phyloP scores from a whole-genome alignment of 139 green algal species.

The Nannochloris sp. region DNA sequence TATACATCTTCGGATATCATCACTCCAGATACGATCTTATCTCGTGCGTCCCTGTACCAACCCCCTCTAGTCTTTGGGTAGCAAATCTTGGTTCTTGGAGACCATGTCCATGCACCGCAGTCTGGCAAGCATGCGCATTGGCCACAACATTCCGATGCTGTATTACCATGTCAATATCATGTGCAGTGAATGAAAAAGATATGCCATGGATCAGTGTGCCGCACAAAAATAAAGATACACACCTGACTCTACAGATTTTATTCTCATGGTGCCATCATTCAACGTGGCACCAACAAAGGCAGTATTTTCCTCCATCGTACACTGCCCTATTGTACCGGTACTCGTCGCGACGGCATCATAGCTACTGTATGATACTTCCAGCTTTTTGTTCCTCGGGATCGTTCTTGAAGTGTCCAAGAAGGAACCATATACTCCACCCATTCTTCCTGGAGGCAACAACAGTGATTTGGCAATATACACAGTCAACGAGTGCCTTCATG shows the following conservation, averaged over 20 bases:
- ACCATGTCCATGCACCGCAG: constrained; percentile 3
- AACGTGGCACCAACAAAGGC: neutral
- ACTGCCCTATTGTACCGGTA: neutral
- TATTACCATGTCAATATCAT: neutral
- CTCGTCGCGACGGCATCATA: neutral
- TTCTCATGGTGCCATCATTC: neutral
- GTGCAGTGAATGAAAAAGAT: too few species aligned
- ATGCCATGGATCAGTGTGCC: neutral
- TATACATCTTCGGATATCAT: neutral
- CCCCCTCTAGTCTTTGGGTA: neutral
- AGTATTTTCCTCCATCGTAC: neutral
- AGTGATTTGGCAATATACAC: too few species aligned
- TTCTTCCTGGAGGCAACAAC: too few species aligned
- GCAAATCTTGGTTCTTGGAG: neutral
- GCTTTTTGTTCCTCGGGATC: too few species aligned
- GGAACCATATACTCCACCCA: too few species aligned
- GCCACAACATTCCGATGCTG: constrained; percentile 4
- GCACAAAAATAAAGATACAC: neutral
- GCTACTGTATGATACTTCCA: too few species aligned
- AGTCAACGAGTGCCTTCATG: too few species aligned
- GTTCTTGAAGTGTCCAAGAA: too few species aligned
- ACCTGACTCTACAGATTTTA: neutral
- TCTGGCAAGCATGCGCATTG: constrained; percentile 1
- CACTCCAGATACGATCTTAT: neutral
- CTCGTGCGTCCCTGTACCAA: neutral